Conservation (phyloP, 2,329 filamentous ascomycete genomes). For the Aspergillus fumigatiaffinis region DNA sequence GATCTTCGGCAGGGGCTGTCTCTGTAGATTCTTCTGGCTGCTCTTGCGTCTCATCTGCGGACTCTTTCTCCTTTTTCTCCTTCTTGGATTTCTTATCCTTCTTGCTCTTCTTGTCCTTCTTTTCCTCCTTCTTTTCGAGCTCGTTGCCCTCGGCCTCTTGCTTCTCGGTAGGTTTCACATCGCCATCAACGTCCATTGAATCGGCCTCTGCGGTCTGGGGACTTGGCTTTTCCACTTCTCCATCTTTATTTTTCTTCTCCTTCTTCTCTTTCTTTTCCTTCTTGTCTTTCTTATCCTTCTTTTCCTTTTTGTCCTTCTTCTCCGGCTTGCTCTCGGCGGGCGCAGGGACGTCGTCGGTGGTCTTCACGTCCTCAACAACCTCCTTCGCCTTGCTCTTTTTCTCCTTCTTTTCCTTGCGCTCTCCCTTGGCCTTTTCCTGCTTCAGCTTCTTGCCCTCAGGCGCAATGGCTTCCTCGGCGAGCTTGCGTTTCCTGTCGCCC, state of each 20-base stretch:
- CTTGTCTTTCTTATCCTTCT: slow-evolving; percentile 5
- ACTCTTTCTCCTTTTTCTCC: slow-evolving; percentile 22
- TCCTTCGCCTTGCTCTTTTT: slow-evolving; percentile 11
- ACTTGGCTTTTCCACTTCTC: neutral
- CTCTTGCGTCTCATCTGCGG: slow-evolving; percentile 28
- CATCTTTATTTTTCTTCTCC: slow-evolving; percentile 11
- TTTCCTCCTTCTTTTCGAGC: slow-evolving; percentile 16
- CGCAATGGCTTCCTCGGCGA: slow-evolving; percentile 25
- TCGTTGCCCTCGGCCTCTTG: slow-evolving; percentile 15
- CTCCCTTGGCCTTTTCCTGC: slow-evolving; percentile 25
- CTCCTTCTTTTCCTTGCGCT: slow-evolving; percentile 23
- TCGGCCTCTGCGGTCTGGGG: neutral
- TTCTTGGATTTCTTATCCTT: slow-evolving; percentile 26
- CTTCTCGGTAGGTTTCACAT: slow-evolving; percentile 15
- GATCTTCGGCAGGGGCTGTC: slow-evolving; percentile 13
- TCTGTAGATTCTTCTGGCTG: slow-evolving; percentile 10
- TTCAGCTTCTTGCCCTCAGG: slow-evolving; percentile 33
- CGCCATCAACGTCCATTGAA: slow-evolving; percentile 6
- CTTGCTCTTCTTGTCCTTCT: slow-evolving; percentile 15
- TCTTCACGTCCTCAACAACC: slow-evolving; percentile 9
- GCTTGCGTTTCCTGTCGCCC: slow-evolving; percentile 39
- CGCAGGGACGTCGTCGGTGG: slow-evolving; percentile 3
- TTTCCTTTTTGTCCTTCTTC: slow-evolving; percentile 8
- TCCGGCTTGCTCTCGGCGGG: slow-evolving; percentile 12
- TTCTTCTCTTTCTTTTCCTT: slow-evolving; percentile 15